Percentiles rank a stretch among this genome's conserved stretches.
These are phyloP conservation scores for Parathielavia hyrcaniae DNA, from an alignment of 495 filamentous ascomycete genomes.

Conservation along the genomic window DNA sequence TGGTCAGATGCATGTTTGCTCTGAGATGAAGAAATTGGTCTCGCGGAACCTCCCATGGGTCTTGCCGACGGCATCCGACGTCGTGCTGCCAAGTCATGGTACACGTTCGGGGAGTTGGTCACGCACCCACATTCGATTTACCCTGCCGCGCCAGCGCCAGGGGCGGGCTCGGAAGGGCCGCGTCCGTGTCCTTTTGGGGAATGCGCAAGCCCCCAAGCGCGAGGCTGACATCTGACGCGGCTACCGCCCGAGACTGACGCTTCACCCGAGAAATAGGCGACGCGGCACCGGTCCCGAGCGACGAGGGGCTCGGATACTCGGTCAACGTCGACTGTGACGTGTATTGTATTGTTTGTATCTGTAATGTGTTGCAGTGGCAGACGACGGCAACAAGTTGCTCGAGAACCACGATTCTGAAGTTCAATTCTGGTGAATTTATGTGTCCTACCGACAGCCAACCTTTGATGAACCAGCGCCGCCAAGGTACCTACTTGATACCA, in stretches of 20 bases:
- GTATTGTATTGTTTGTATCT: too few relatives aligned
- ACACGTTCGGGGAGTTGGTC: not conserved
- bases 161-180: slow-evolving; percentile 2
- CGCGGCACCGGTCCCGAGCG: not conserved
- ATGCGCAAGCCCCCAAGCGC: slow-evolving; percentile 10
- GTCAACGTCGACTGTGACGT: not conserved
- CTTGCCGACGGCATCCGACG: not conserved
- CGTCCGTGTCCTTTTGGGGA: slow-evolving; percentile 1
- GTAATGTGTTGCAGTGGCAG: too few relatives aligned
- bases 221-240: not conserved
- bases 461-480: too few relatives aligned
- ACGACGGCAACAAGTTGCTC: not conserved
- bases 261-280: not conserved
- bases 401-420: too few relatives aligned
- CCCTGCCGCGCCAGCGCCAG: slow-evolving; percentile 7
- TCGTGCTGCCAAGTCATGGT: not conserved
- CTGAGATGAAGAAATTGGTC: too few relatives aligned
- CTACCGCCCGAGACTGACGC: not conserved
- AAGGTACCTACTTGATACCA: too few relatives aligned
- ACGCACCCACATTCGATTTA: slow-evolving; percentile 3
- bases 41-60: not conserved
- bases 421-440: too few relatives aligned
- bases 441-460: too few relatives aligned
- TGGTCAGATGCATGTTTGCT: not conserved
- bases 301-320: too few relatives aligned